Conservation (phyloP, 1,284 basidiomycete genomes). For the Ceratorhiza oryzae-sativae region DNA sequence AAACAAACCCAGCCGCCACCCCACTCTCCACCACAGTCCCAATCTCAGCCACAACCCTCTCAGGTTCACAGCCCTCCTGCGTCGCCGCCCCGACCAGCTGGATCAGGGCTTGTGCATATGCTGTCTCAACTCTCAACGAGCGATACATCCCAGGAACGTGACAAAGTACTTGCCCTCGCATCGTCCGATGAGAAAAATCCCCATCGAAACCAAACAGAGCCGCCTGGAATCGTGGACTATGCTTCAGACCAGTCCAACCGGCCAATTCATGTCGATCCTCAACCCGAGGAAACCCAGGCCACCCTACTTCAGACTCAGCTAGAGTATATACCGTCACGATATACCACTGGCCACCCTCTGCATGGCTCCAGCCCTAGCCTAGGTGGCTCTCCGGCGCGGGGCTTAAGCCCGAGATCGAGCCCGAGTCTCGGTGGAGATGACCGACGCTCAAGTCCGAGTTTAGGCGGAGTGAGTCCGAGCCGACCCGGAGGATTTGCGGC, state of each 20-base stretch:
- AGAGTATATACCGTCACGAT: not conserved
- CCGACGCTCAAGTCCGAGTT: conserved; percentile 16
- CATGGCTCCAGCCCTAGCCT: conserved; percentile 13
- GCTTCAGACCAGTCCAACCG: not conserved
- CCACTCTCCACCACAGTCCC: not conserved
- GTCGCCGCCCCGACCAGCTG: conserved; percentile 18
- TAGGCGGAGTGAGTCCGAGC: not conserved
- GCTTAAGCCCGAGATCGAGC: conserved; percentile 5
- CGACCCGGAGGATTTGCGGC: conserved; percentile 14
- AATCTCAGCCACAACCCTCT: conserved; percentile 9
- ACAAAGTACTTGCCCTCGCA: conserved; percentile 1
- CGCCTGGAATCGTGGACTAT: conserved; percentile 19
- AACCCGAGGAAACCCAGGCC: conserved; percentile 1
- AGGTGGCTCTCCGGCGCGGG: not conserved
- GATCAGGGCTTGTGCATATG: conserved; percentile 21
- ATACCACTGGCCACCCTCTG: not conserved
- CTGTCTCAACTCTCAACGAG: conserved; percentile 35
- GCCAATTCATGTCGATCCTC: not conserved
- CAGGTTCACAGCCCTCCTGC: conserved; percentile 23
- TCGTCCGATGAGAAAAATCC: not conserved
- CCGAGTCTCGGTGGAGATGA: conserved; percentile 10
- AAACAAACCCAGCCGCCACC: not conserved
- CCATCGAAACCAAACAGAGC: not conserved
- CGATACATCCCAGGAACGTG: conserved; percentile 20
- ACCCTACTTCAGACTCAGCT: not conserved